Base-by-base conservation (phyloP, 495 filamentous ascomycete species). In the Apiosordaria backusii region DNA sequence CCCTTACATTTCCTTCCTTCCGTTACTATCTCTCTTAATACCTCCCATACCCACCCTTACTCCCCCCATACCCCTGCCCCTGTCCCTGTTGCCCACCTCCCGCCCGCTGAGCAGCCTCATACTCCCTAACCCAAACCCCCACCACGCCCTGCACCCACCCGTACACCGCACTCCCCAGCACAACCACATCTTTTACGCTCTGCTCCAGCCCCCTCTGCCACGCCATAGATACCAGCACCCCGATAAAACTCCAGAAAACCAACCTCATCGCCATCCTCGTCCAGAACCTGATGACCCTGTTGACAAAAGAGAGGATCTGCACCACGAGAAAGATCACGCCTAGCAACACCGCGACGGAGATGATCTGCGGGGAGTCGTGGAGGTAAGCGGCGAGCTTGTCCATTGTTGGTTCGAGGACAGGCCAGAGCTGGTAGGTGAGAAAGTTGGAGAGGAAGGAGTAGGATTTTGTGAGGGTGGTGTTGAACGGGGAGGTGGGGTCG, bases 221-320 rank as follows among this genome's bases (percentile, higher is more conserved):
- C 15, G 91, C 79, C 65, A 84, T 85, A 45, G 82, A 76, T 0
- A 77, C 82, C 1, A 85, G 3, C 0, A 78, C 77, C 19, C 81
- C 75, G 15, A 92, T 29, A 1, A 72, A 67, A 0, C 77, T 82
- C 85, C 86, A 95, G 58, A 91, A 84, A 0, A 83, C 65, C 54
- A 92, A 19, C 27, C 82, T 74, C 63, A 89, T 71, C 5, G 79
- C 81, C 57, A 94, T 71, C 52, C 79, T 72, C n/a, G 90, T 82
- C 86, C 91, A 92, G 75, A 85, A 94, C 72, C 92, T 80, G 62
- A 96, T 77, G 2, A 90, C 76, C 45, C 89, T 83, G 58, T 85
- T 85, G 25, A 89, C 76, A 74, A 87, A 86, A 71, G 87, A 78
- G n/a, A 95, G 76, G 62, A 92, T 70, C 72, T 88, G 85, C 16